Evolutionary conservation across 495 filamentous ascomycete species (phyloP), one percentile per base, ranked within the genome.

Genomic region (Durotheca rogersii): DNA sequence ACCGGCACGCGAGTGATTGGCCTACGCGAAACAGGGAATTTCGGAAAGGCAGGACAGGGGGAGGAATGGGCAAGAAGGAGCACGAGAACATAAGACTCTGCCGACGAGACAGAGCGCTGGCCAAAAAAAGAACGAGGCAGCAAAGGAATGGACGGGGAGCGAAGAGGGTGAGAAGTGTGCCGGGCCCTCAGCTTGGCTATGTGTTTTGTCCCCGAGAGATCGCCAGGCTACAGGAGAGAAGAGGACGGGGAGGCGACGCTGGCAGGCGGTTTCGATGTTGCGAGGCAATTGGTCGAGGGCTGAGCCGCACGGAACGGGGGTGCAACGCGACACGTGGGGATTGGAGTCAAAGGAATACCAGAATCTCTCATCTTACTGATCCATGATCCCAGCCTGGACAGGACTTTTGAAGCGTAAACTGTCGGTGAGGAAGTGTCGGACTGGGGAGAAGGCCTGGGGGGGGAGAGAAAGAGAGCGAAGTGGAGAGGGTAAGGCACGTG

Each of bases 321-420:
- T 52, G 54, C 39, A 41, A 58, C 55, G 49, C 44, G 32, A 49
- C 6, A 40, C 55, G 55, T 58, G 55, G 55, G 51, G 55, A 53
- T 40, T n/a, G 20, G 23, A 27, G 9, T 27, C 23, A 27, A 27
- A 27, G 52, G 48, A 52, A 58, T 47, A 58, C 47, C 47, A 52
- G 50, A 53, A 51, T 37, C 43, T 29, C 48, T 58, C 54, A 58
- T 58, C 52, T 58, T 52, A 58, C 42, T 48, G 38, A 58, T 14
- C 54, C 54, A 58, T 25, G 47, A 29, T 34, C 53, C 47, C 41
- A 41, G 47, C 36, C 32, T 35, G 4, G 4, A 27, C 17, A 38
- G 36, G 48, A 50, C 18, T 39, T 47, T 47, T 32, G 43, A 49
- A 18, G 29, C 44, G 19, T 19, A 19, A 58, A 58, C 18, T 58